These are phyloP conservation scores for Cladophialophora carrionii DNA, from an alignment of 2,329 filamentous ascomycete species.

Conservation along the genomic window DNA sequence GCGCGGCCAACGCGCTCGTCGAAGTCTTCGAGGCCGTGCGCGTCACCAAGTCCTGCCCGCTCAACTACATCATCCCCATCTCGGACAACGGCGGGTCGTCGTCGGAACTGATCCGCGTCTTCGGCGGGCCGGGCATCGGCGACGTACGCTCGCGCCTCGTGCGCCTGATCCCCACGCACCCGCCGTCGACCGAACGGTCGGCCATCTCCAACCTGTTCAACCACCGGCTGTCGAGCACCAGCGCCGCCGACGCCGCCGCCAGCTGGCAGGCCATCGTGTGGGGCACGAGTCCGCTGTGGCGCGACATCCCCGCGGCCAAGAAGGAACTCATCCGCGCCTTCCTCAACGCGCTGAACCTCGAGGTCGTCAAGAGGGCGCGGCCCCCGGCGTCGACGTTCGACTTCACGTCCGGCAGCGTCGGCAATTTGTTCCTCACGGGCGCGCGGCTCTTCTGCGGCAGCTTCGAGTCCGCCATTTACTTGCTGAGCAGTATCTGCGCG, in stretches of 20 bases:
- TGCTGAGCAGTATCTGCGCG: constrained; percentile 83
- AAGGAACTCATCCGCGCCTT: constrained; percentile 76
- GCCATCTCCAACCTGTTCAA: constrained; percentile 87
- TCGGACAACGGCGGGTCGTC: constrained; percentile 95
- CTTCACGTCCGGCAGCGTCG: constrained; percentile 74
- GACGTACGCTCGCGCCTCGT: constrained; percentile 82
- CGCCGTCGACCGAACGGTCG: constrained; percentile 64
- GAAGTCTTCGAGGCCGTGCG: constrained; percentile 77
- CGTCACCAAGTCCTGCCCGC: constrained; percentile 65
- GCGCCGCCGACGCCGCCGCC: constrained; percentile 60
- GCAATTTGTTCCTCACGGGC: constrained; percentile 80
- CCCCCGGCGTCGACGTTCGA: constrained; percentile 73
- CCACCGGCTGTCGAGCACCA: constrained; percentile 71
- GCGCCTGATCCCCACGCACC: constrained; percentile 75
- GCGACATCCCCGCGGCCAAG: constrained; percentile 69
- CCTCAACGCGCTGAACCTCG: constrained; percentile 74
- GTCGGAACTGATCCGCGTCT: constrained; percentile 89
- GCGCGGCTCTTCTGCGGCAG: constrained; percentile 88
- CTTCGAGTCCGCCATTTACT: constrained; percentile 89
- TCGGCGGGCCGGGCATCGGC: constrained; percentile 86
- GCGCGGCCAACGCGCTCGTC: constrained; percentile 90
- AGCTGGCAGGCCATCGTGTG: constrained; percentile 93
- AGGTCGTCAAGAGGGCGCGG: constrained; percentile 75
- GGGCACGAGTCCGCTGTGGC: constrained; percentile 76
- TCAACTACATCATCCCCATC: constrained; percentile 91